These are phyloP conservation scores for Porphyrellus cyaneotinctus DNA, from an alignment of 768 basidiomycete species.

Conservation along the genomic window DNA sequence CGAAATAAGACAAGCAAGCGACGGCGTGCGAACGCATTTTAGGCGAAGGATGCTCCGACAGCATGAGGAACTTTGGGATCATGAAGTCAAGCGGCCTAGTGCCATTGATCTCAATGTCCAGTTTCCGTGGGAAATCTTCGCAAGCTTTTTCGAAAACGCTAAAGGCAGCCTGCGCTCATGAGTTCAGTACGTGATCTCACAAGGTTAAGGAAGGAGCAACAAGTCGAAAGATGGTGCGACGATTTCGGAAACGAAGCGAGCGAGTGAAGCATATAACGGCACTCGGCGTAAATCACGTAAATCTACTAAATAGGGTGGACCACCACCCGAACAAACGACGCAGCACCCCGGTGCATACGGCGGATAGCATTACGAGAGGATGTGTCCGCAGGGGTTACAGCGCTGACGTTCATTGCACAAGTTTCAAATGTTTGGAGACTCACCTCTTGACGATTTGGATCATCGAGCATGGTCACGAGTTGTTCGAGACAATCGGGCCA, in stretches of 20 bases:
- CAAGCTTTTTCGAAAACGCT: conserved; percentile 93
- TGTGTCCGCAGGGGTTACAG: not conserved
- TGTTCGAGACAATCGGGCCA: conserved; percentile 95
- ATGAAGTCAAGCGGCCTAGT: conserved; percentile 93
- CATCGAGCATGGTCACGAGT: conserved; percentile 78
- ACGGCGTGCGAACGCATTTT: conserved; percentile 94
- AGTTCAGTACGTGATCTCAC: conserved; percentile 15
- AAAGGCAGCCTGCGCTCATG: conserved; percentile 69
- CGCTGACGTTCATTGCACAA: not conserved
- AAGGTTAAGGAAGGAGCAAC: not conserved
- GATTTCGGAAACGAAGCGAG: conserved; percentile 1
- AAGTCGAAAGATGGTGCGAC: not conserved
- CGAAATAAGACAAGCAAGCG: conserved; percentile 91
- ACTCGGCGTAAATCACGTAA: conserved; percentile 1
- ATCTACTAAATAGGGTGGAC: conserved; percentile 3
- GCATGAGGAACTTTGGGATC: conserved; percentile 90
- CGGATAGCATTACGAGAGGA: not conserved
- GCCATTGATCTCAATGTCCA: conserved; percentile 91
- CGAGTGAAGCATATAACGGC: conserved; percentile 2
- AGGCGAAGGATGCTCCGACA: conserved; percentile 78
- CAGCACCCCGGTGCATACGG: not conserved
- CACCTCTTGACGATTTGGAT: conserved; percentile 84
- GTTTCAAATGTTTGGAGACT: conserved; percentile 21
- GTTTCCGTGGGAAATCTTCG: conserved; percentile 93
- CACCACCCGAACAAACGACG: conserved; percentile 7